Evolutionary conservation across 116 monocot species (phyloP).

Genomic region (Zostera marina): DNA sequence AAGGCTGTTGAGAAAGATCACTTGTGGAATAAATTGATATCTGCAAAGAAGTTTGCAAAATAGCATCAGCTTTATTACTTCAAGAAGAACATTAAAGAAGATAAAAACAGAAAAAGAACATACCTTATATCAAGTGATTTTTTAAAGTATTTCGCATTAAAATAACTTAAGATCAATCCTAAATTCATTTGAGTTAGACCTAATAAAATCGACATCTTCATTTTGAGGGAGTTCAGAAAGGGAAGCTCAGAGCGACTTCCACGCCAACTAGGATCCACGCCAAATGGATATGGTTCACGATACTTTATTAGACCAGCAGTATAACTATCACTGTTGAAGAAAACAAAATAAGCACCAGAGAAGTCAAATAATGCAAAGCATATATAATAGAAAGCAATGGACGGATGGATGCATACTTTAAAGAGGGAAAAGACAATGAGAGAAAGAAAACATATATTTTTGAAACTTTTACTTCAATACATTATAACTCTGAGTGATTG

Average conservation of each 20-base stretch:
- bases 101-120: slow-evolving; percentile 5
- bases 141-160: slow-evolving; percentile 74
- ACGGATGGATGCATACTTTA: background rate
- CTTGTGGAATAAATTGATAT: slow-evolving; percentile 92
- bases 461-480: too few species aligned
- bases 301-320: slow-evolving; percentile 71
- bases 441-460: too few species aligned
- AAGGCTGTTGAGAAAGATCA: slow-evolving; percentile 96
- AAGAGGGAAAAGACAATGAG: too few species aligned
- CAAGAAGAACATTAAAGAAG: background rate
- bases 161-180: slow-evolving; percentile 85
- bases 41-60: slow-evolving; percentile 25
- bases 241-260: slow-evolving; percentile 95
- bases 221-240: slow-evolving; percentile 94
- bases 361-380: background rate
- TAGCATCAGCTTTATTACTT: background rate
- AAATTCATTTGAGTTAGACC: slow-evolving; percentile 94
- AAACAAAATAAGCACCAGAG: background rate
- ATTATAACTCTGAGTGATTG: too few species aligned
- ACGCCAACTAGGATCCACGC: slow-evolving; percentile 98
- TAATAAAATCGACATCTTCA: slow-evolving; percentile 98
- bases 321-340: slow-evolving; percentile 50
- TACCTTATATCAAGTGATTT: slow-evolving; percentile 75
- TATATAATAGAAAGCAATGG: background rate
- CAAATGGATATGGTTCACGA: slow-evolving; percentile 82